Base-by-base conservation (phyloP, 495 filamentous ascomycete species). In the Podospora pseudoanserina region DNA sequence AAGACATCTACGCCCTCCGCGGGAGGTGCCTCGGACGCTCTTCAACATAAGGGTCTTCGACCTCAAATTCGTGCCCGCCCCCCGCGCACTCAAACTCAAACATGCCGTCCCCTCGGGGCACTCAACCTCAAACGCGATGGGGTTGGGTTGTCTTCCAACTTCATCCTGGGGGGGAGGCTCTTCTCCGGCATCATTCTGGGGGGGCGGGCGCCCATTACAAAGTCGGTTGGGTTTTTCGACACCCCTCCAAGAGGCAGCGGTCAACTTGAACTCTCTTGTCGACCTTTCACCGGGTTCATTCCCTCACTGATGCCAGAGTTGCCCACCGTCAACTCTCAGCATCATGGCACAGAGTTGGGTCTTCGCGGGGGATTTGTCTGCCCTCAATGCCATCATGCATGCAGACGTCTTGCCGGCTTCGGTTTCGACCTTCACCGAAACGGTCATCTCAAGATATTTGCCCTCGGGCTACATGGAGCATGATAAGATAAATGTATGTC, bases 291-390 rank as follows among this genome's bases (percentile, higher is more conserved):
- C 1, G 64, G 64, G 16, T 11, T 19, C 0, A 13, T 65, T 16
- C 75, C 27, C 44, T 68, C 80, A 0, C 70, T 88, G 2, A 61
- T 73, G 2, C 81, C 87, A 0, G 49, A 74, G 0, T 57, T 82
- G 6, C 73, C 73, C 1, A 18, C 54, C 1, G 30, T 64, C 1
- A 15, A 66, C 7, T 32, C 30, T 32, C 4, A 64, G 64, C 0
- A 19, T 0, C 74, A 76, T 32, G 82, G 82, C 0, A 80, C 77
- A 1, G 83, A 85, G 56, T 60, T 66, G 26, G 5, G 49, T 7
- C 79, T 74, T 59, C 80, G 77, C 13, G 66, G 66, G 2, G 93
- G 92, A 0, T 87, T 95, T 63, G 88, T 91, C 0, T 97, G 93
- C 68, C 88, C 87, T 0, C 66, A 76, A n/a, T 96, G 93, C 71